phyloP scores from a whole-genome alignment of 306 rosid species.

The Pterocarpus macrocarpus region DNA sequence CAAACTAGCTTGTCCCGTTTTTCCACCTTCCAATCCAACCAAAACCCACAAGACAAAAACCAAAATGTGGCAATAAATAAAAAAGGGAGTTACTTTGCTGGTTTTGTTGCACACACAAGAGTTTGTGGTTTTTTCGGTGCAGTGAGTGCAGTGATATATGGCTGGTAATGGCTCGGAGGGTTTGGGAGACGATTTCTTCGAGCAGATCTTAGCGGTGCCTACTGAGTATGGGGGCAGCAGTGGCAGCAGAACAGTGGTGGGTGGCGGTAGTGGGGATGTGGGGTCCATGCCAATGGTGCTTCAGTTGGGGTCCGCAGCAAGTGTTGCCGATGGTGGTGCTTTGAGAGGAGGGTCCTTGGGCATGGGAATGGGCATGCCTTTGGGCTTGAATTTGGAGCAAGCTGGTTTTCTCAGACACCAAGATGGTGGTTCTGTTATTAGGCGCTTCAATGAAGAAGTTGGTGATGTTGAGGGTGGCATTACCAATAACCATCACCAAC shows the following conservation, averaged over 20 bases:
- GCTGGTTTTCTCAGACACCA: conserved; percentile 63
- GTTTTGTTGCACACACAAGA: not conserved
- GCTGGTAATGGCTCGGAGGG: conserved; percentile 81
- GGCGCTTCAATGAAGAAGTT: conserved; percentile 55
- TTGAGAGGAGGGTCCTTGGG: conserved; percentile 52
- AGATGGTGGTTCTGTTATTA: not conserved
- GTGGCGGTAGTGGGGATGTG: conserved; percentile 34
- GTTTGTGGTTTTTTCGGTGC: not conserved
- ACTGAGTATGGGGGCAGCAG: conserved; percentile 58
- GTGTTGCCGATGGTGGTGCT: conserved; percentile 17
- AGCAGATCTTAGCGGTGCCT: conserved; percentile 84
- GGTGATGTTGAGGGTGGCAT: conserved; percentile 50
- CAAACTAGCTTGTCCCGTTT: conserved; percentile 19
- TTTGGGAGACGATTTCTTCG: conserved; percentile 87
- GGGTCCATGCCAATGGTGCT: conserved; percentile 57
- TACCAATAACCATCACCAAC: conserved; percentile 15
- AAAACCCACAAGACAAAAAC: not conserved
- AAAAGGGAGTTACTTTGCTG: not conserved
- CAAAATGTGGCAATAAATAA: not conserved
- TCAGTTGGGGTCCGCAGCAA: conserved; percentile 66
- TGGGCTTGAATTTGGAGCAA: conserved; percentile 88
- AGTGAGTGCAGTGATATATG: conserved; percentile 48
- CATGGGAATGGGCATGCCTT: conserved; percentile 74
- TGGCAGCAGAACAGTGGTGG: conserved; percentile 44
- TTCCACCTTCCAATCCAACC: not conserved